Evolutionary conservation across 2,329 filamentous ascomycete genomes (phyloP).

Genomic region (Hansfordia pulvinata): DNA sequence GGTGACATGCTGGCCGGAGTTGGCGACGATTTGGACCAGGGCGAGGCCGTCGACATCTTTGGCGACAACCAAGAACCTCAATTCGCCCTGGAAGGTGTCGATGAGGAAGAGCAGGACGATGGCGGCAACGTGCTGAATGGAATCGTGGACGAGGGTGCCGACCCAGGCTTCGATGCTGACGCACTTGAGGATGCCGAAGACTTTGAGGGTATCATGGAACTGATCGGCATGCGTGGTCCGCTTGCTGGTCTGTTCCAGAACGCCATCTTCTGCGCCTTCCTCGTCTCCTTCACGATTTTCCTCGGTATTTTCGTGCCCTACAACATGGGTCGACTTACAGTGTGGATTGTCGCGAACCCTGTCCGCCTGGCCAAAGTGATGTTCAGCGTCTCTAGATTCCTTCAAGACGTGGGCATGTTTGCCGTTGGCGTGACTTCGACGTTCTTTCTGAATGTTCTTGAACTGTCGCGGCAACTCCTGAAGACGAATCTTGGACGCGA

Average conservation of each 20-base stretch:
- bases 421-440: constrained; percentile 41
- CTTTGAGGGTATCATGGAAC: constrained; percentile 87
- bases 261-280: constrained; percentile 80
- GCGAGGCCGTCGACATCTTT: constrained; percentile 45
- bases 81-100: constrained; percentile 23
- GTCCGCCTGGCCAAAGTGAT: constrained; percentile 60
- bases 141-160: constrained; percentile 50
- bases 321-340: constrained; percentile 72
- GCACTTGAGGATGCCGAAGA: constrained; percentile 82
- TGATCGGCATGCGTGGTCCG: constrained; percentile 92
- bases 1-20: constrained; percentile 31
- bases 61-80: constrained; percentile 27
- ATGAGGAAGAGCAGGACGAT: constrained; percentile 13
- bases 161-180: constrained; percentile 57
- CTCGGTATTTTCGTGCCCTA: constrained; percentile 85
- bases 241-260: constrained; percentile 86
- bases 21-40: constrained; percentile 24
- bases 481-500: constrained; percentile 15
- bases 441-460: constrained; percentile 22
- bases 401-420: constrained; percentile 64
- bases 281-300: constrained; percentile 78
- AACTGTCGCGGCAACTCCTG: constrained; percentile 21
- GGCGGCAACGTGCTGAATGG: constrained; percentile 29
- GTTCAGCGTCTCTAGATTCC: constrained; percentile 61
- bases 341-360: constrained; percentile 71